These are phyloP conservation scores for Sedum album DNA, from an alignment of 164 flowering plant species.

Conservation along the genomic window DNA sequence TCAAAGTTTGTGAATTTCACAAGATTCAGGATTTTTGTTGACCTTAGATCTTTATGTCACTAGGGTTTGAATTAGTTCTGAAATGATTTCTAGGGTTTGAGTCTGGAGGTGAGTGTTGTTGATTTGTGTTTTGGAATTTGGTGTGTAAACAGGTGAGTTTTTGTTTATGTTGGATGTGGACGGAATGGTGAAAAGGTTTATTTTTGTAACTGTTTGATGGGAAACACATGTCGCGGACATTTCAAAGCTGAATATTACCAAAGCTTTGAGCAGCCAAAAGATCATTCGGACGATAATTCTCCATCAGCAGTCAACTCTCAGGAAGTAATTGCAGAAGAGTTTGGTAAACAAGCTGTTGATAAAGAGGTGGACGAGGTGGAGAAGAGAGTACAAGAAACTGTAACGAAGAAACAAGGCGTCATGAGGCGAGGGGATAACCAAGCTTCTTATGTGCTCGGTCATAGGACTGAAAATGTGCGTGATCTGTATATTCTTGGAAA, in stretches of 20 bases:
- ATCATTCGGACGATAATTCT: neutral
- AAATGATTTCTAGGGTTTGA: neutral
- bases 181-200: conserved; percentile 2
- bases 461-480: neutral
- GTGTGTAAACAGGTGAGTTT: neutral
- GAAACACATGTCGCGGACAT: conserved; percentile 1
- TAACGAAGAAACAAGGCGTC: neutral
- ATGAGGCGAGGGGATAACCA: conserved; percentile 6
- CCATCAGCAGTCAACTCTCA: neutral
- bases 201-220: conserved; percentile 1
- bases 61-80: neutral
- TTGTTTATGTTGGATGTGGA: neutral
- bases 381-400: neutral
- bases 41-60: neutral
- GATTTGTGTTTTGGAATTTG: conserved; percentile 1
- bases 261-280: neutral
- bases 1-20: neutral
- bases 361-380: neutral
- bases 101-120: neutral
- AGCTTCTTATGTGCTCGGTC: conserved; percentile 5
- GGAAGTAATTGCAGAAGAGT: neutral
- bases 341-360: neutral
- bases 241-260: neutral
- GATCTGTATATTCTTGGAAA: neutral
- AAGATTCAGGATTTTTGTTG: neutral